Base-by-base conservation (phyloP, 1,284 basidiomycete species). In the Meira nashicola region DNA sequence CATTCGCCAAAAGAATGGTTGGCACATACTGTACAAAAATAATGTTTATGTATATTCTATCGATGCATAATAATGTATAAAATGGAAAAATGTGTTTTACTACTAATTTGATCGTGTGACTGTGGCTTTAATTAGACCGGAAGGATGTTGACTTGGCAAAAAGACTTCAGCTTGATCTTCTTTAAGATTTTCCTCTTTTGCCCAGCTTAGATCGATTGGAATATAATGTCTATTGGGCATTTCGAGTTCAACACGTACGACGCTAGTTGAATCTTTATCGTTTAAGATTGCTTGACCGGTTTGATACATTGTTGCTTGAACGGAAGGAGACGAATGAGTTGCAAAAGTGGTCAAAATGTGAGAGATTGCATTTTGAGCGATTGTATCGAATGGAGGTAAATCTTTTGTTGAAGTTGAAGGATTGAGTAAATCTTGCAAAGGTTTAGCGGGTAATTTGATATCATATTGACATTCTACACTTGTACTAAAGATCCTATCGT, bases 261-360 rank as follows among this genome's bases (percentile, higher is more conserved):
- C 82, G 21, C 78, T 77, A 75, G 90, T 88, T 6, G 79, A 79
- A 21, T 38, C 37, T 5, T 63, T 53, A 23, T 71, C 69, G 53
- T 53, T 57, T 19, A 77, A 62, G 63, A 95, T 83, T 6, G 83
- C 82, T 67, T 88, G 84, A 0, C 84, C 89, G 86, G 95, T 95
- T 79, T 88, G 89, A 84, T 88, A 95, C 59, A 93, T 82, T 48
- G 91, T 94, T 12, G 92, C 91, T 84, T 94, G 92, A 6, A 97
- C 93, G 70, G 87, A 89, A 8, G 90, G 91, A 73, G 89, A 92
- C 75, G 92, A 87, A 70, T 96, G 90, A 28, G 82, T 81, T 1
- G 92, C 90, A 77, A 96, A 97, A 1, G 87, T 81, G 64, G 90
- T 86, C 33, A 96, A 81, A 8, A 91, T 93, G 17, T 85, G 83